A percentile compares a stretch with the other conserved stretches of the same genome.
phyloP scores from a whole-genome alignment of 2,329 filamentous ascomycete species.

The Fusarium subglutinans region DNA sequence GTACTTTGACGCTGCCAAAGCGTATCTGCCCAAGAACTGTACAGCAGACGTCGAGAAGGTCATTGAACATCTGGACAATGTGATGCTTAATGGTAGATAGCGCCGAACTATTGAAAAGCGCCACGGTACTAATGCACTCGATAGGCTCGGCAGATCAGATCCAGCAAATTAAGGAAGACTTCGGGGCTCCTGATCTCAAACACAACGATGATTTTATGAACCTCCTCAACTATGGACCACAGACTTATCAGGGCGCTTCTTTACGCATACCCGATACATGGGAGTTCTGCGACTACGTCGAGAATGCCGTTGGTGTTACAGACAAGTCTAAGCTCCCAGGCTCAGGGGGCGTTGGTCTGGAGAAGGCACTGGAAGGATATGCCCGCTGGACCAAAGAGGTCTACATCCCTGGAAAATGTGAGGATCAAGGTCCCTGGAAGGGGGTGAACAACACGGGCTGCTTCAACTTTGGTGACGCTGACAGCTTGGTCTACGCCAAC shows the following conservation, averaged over 20 bases:
- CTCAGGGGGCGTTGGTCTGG: neutral
- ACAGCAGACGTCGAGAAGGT: neutral
- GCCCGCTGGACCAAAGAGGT: neutral
- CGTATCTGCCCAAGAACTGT: slow-evolving; percentile 3
- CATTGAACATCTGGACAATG: neutral
- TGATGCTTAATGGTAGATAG: neutral
- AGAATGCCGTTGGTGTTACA: neutral
- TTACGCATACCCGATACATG: neutral
- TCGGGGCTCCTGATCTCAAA: neutral
- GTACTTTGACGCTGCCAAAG: slow-evolving; percentile 2
- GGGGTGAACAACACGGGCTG: neutral
- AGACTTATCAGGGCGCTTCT: neutral
- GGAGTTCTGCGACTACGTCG: slow-evolving; percentile 4
- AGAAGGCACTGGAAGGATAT: neutral
- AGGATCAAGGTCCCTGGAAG: neutral
- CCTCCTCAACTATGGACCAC: neutral
- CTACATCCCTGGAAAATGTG: neutral
- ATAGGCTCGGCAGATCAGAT: neutral
- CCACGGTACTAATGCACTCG: neutral
- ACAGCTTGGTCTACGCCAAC: neutral
- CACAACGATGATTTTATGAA: slow-evolving; percentile 11
- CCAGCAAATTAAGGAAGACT: neutral
- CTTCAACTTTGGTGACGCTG: slow-evolving; percentile 1
- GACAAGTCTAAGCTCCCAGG: neutral
- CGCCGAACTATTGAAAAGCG: fast-evolving